Evolutionary conservation across 441 rosid genomes (phyloP), one percentile per base, ranked within the genome.

Genomic region (Raphanus hybrid): DNA sequence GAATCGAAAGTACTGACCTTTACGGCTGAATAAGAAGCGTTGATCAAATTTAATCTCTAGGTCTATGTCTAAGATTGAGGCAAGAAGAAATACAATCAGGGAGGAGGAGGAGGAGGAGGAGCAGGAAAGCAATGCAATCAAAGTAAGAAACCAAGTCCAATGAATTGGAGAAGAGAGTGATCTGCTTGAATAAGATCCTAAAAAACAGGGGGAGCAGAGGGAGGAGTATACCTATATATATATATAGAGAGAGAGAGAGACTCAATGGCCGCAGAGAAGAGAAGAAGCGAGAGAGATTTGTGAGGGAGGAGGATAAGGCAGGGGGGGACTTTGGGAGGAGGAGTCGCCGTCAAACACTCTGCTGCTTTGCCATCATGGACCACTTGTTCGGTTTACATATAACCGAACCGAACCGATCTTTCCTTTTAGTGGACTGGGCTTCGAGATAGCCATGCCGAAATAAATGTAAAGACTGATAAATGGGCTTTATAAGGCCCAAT

Each of bases 131-230:
- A 57, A 57, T 70, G 75, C 61, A 59, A 70, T 16, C 8, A 70
- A 20, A 77, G 71, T 16, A 64, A 70, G 52, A 35, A 71, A 41
- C 16, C 65, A 64, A 57, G 67, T 35, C 48, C 20, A 75, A 69
- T 69, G 15, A 68, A 69, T 32, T 12, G 68, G 73, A 64, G 54
- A 70, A 65, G 65, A 64, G 41, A 64, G 48, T 66, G 65, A 54
- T 23, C 41, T 4, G 60, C 55, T 70, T 76, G 63, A 50, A 70
- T 34, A 66, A 73, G 76, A 75, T 78, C 84, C 79, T 81, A 34
- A 6, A 34, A 5, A 34, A 29, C 39, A 34, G 39, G 5, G 58
- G 71, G 58, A 54, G 73, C 39, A 8, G 48, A 52, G 64, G 16
- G 16, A 37, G 35, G 50, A 57, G 15, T 58, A 69, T 70, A 77